Conservation (phyloP, 805 yeast genomes). For the Jamesozyma piceae region DNA sequence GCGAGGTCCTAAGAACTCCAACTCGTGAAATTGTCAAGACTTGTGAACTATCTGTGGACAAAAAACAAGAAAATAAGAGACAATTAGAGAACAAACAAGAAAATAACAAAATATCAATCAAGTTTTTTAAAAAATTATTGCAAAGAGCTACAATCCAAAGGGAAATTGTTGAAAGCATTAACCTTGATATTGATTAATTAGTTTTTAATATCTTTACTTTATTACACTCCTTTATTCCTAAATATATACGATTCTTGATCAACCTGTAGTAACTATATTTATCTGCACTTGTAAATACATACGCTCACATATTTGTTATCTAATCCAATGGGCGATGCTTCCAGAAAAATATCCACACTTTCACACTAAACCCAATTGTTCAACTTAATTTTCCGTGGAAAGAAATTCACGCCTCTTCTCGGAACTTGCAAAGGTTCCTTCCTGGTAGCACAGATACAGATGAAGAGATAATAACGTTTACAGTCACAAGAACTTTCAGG, state of each 20-base stretch:
- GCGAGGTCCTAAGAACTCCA: constrained; percentile 74
- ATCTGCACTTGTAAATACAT: neutral
- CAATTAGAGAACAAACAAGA: constrained; percentile 21
- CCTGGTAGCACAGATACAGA: too few species aligned
- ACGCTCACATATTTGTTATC: too few species aligned
- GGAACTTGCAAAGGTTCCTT: too few species aligned
- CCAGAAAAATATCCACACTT: too few species aligned
- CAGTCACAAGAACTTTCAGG: too few species aligned
- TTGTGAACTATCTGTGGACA: constrained; percentile 23
- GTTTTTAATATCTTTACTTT: neutral
- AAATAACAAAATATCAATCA: constrained; percentile 18
- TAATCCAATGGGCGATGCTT: too few species aligned
- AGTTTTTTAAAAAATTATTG: constrained; percentile 20
- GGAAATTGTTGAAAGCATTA: constrained; percentile 17
- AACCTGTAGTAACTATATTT: neutral
- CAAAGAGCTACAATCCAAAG: constrained; percentile 19
- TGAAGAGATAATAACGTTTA: too few species aligned
- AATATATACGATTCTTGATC: neutral
- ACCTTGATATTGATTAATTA: constrained; percentile 25
- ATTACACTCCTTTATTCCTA: too few species aligned
- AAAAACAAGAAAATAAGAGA: constrained; percentile 18
- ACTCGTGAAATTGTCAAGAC: constrained; percentile 55
- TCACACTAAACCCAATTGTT: too few species aligned
- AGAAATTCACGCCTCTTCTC: too few species aligned
- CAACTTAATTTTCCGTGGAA: too few species aligned